Percentiles rank a stretch among this genome's conserved stretches.
Evolutionary conservation across 805 yeast species (phyloP).

Genomic region (Sporopachydermia quercuum): DNA sequence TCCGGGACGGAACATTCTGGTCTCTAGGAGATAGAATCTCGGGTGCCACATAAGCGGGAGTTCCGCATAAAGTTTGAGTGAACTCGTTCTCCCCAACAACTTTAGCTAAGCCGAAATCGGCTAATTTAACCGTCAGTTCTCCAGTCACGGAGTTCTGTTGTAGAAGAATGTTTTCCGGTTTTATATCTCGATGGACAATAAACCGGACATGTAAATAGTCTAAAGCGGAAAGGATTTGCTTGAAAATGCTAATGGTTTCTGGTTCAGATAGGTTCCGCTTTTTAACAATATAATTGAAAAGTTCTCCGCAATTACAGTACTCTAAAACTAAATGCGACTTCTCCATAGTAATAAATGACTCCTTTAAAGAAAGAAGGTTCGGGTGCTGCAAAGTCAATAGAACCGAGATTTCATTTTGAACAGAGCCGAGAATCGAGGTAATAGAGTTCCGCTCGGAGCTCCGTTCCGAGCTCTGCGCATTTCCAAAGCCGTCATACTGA

Average conservation of each 20-base stretch:
- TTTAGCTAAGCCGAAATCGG: slow-evolving; percentile 51
- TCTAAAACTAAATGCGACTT: slow-evolving; percentile 50
- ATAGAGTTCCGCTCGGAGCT: no score
- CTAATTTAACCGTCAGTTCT: slow-evolving; percentile 56
- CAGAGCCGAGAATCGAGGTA: background rate
- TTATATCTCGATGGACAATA: slow-evolving; percentile 33
- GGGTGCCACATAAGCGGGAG: slow-evolving; percentile 82
- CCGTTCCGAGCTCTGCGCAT: slow-evolving; percentile 34
- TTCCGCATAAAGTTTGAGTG: slow-evolving; percentile 71
- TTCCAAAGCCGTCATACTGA: slow-evolving; percentile 24
- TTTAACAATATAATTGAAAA: slow-evolving; percentile 55
- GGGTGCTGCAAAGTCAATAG: slow-evolving; percentile 52
- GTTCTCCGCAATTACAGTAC: slow-evolving; percentile 60
- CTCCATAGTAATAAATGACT: slow-evolving; percentile 32
- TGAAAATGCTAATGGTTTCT: slow-evolving; percentile 48
- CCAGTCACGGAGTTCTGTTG: slow-evolving; percentile 35
- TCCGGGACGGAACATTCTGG: slow-evolving; percentile 28
- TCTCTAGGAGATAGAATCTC: slow-evolving; percentile 42
- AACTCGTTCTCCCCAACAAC: slow-evolving; percentile 58
- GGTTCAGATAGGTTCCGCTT: slow-evolving; percentile 46
- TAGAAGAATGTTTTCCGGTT: slow-evolving; percentile 30
- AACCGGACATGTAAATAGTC: slow-evolving; percentile 23
- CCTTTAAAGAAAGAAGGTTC: slow-evolving; percentile 52
- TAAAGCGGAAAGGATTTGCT: slow-evolving; percentile 26
- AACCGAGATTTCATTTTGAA: slow-evolving; percentile 38